Evolutionary conservation across 345 rosid genomes (phyloP).

Genomic region (Pistacia integerrima): DNA sequence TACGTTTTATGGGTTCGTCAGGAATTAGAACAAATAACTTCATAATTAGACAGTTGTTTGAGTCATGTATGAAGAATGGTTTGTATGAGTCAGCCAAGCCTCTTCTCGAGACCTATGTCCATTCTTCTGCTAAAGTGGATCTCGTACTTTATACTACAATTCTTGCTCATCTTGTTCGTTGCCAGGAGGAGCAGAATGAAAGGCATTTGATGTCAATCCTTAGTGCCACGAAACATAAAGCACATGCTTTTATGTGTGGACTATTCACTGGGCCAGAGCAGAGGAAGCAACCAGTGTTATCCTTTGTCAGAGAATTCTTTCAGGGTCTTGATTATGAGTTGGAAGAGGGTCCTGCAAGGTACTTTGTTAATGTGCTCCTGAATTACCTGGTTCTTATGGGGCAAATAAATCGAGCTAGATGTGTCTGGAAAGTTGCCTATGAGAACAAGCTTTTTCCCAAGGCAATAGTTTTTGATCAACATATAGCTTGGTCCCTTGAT

Average conservation of each 20-base stretch:
- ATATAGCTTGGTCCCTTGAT: conserved; percentile 97
- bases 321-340: conserved; percentile 90
- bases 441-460: conserved; percentile 97
- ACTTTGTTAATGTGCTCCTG: conserved; percentile 90
- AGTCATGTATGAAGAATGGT: conserved; percentile 92
- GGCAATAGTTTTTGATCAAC: conserved; percentile 96
- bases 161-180: conserved; percentile 88
- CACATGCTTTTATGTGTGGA: conserved; percentile 87
- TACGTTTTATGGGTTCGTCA: conserved; percentile 92
- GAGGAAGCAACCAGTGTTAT: conserved; percentile 84
- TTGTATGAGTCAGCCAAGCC: conserved; percentile 87
- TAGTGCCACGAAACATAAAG: conserved; percentile 76
- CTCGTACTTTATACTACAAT: conserved; percentile 91
- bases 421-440: conserved; percentile 97
- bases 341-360: conserved; percentile 93
- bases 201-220: conserved; percentile 89
- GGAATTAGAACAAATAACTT: conserved; percentile 91
- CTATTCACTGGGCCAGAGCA: conserved; percentile 94
- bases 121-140: conserved; percentile 85
- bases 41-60: conserved; percentile 89
- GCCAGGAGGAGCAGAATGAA: conserved; percentile 90
- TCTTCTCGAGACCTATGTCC: conserved; percentile 83
- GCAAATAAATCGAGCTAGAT: conserved; percentile 90
- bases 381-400: conserved; percentile 98
- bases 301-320: conserved; percentile 87